Evolutionary conservation across 2,329 filamentous ascomycete species (phyloP).

Genomic region (Neonectria hederae): DNA sequence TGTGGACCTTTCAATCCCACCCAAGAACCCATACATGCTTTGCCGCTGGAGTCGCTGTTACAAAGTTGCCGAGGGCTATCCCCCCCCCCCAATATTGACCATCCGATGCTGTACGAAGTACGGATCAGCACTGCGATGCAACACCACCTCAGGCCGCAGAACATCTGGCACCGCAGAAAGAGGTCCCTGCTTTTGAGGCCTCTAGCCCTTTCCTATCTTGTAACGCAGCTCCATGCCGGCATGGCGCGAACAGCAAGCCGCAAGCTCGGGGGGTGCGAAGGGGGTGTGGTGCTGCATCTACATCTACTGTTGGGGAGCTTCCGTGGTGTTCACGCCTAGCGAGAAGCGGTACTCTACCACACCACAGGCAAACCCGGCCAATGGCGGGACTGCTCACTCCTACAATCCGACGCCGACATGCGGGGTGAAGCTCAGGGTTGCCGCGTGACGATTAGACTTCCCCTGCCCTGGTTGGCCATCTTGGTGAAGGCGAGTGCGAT

Average conservation of each 20-base stretch:
- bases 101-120: constrained; percentile 12
- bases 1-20: constrained; percentile 10
- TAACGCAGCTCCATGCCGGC: constrained; percentile 22
- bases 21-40: constrained; percentile 25
- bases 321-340: constrained; percentile 14
- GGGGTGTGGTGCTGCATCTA: not conserved
- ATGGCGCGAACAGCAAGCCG: constrained; percentile 25
- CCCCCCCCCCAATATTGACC: constrained; percentile 3
- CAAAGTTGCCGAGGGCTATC: constrained; percentile 1
- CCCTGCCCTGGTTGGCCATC: constrained; percentile 28
- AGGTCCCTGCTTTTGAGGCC: constrained; percentile 10
- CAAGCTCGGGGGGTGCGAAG: constrained; percentile 25
- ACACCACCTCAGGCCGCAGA: constrained; percentile 16
- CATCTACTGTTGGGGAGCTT: constrained; percentile 26
- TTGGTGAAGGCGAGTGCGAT: constrained; percentile 1
- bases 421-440: constrained; percentile 35
- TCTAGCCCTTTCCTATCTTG: constrained; percentile 2
- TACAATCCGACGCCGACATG: constrained; percentile 28
- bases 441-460: constrained; percentile 29
- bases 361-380: constrained; percentile 24
- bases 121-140: constrained; percentile 23
- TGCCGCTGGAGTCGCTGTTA: constrained; percentile 30
- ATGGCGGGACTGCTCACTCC: constrained; percentile 23
- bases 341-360: constrained; percentile 27
- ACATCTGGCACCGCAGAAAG: constrained; percentile 3